phyloP scores from a whole-genome alignment of 177 flowering plant genomes.

The Vitis hybrid region DNA sequence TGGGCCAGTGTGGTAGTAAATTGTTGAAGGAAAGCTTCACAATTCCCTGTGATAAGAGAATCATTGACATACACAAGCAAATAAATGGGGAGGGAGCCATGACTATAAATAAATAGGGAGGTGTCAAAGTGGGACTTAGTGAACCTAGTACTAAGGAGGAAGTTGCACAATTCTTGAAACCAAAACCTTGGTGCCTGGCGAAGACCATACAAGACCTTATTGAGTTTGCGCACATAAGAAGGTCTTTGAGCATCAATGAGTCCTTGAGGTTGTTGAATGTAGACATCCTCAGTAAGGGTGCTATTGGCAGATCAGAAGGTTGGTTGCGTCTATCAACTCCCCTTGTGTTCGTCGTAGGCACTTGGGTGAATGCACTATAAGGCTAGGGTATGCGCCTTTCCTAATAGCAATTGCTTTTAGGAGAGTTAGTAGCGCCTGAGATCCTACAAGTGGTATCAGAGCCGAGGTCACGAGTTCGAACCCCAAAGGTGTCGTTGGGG shows the following conservation, averaged over 20 bases:
- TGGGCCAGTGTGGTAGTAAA: background rate
- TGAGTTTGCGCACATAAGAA: background rate
- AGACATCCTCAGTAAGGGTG: background rate
- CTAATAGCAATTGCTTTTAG: no score
- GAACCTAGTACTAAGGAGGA: background rate
- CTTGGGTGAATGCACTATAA: no score
- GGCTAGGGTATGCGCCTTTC: no score
- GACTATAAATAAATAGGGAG: background rate
- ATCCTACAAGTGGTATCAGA: no score
- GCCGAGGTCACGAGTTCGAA: no score
- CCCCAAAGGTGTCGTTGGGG: no score
- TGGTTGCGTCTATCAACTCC: no score
- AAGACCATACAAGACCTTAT: conserved; percentile 1
- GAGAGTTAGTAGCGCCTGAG: no score
- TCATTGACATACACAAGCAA: conserved; percentile 1
- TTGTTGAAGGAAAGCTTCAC: background rate
- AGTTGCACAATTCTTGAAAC: background rate
- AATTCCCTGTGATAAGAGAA: background rate
- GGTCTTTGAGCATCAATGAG: background rate
- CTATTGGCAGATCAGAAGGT: no score
- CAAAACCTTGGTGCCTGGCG: background rate
- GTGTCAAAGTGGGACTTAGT: background rate
- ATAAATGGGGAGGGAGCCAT: background rate
- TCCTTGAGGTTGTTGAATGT: background rate
- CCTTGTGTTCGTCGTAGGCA: no score